Evolutionary conservation across 305 asterid genomes (phyloP), one percentile per base, ranked within the genome.

Genomic region (Solanum hybrid): DNA sequence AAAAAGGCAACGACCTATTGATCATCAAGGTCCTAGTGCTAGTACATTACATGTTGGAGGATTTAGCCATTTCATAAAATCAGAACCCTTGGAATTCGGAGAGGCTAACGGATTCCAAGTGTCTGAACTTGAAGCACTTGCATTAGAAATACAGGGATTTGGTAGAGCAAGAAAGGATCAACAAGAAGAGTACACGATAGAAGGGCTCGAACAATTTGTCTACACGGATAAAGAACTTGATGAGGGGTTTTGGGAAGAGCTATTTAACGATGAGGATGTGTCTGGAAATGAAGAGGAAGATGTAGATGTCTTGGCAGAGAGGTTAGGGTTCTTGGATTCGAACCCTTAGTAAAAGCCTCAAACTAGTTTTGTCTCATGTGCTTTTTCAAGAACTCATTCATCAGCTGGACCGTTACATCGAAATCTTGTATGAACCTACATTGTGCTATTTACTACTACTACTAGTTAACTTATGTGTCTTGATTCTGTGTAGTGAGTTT

Each of bases 171-270:
- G 90, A 85, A 42, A 90, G 86, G 40, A 77, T n/a, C 89, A 87
- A 32, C 90, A 91, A 5, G 91, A 92, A 85, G 91, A 32, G 51
- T 12, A 40, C 32, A 87, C 73, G 7, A 93, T 91, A 7, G 93
- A 91, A 32, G 82, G 66, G 80, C 84, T 81, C 10, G 93, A 87
- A 42, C 89, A 77, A 11, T 32, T 89, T 20, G 91, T 82, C 51
- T 80, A 87, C n/a, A 88, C 80, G 1, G 93, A 91, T 14, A 92
- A 86, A 27, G 96, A 94, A 88, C 96, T 96, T 3, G 97, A 96
- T 38, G 97, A 92, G 2, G 96, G 98, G 17, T 96, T 96, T 14
- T 96, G 97, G 98, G 97, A 96, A 84, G 98, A 96, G 91, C 71
- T 96, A 86, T 87, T 96, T 77, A 96, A 88, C 51, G 96, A 95